Evolutionary conservation across 495 filamentous ascomycete species (phyloP).

Genomic region (Aspergillus bridgeri): DNA sequence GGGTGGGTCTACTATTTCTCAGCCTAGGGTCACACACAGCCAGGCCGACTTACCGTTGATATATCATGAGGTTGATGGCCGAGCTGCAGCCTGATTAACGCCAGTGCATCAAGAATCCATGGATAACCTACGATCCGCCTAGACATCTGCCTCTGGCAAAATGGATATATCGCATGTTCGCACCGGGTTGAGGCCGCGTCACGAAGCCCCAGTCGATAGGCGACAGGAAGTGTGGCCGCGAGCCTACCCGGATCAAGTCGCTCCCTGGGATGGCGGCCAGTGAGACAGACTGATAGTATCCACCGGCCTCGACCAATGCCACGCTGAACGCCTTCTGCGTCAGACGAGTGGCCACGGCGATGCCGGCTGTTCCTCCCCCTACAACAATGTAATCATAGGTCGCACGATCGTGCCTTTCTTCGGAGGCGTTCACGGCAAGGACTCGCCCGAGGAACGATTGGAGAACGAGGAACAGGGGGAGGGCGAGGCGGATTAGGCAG

Average conservation of each 20-base stretch:
- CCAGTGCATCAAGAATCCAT: neutral
- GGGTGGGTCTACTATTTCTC: constrained; percentile 1
- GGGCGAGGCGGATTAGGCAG: neutral
- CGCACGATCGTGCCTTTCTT: neutral
- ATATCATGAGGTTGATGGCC: constrained; percentile 53
- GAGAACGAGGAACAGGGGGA: neutral
- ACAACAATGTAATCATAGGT: constrained; percentile 47
- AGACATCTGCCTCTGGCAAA: constrained; percentile 36
- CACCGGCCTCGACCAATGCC: constrained; percentile 57
- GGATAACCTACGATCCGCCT: constrained; percentile 27
- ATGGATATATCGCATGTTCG: constrained; percentile 32
- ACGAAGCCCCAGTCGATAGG: constrained; percentile 50
- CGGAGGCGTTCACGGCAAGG: constrained; percentile 21
- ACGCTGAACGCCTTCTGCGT: constrained; percentile 35
- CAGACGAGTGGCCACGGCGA: constrained; percentile 47
- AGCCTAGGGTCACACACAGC: neutral
- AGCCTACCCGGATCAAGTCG: constrained; percentile 21
- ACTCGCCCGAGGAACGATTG: neutral
- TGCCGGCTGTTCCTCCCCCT: constrained; percentile 55
- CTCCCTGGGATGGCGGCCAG: constrained; percentile 29
- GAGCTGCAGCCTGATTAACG: constrained; percentile 15
- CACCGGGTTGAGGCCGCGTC: constrained; percentile 35
- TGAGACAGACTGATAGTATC: constrained; percentile 48
- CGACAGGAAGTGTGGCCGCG: constrained; percentile 18
- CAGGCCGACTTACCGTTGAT: constrained; percentile 26